Evolutionary conservation across 495 filamentous ascomycete genomes (phyloP).

Genomic region (Thozetella sp.): DNA sequence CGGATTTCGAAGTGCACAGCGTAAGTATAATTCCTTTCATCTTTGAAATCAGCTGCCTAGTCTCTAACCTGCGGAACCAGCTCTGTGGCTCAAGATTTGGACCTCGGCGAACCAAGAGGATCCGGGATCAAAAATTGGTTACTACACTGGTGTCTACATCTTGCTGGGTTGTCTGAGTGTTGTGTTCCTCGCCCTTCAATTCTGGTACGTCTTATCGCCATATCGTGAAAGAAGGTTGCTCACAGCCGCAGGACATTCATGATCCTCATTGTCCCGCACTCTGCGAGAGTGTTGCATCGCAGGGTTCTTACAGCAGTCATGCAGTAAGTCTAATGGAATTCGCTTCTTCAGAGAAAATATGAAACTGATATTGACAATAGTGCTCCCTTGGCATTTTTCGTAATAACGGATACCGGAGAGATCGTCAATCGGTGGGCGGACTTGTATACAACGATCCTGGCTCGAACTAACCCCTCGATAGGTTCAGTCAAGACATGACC

Average conservation of each 20-base stretch:
- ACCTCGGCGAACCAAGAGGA: background rate
- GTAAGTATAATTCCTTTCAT: no score
- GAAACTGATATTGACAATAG: background rate
- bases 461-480: background rate
- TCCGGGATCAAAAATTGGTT: conserved; percentile 6
- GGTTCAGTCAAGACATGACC: conserved; percentile 30
- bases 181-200: conserved; percentile 3
- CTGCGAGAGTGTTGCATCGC: conserved; percentile 5
- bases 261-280: conserved; percentile 10
- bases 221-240: background rate
- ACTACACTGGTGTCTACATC: conserved; percentile 10
- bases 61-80: no score
- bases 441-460: background rate
- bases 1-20: conserved; percentile 9
- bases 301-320: conserved; percentile 11
- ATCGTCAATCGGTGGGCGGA: conserved; percentile 14
- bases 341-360: background rate
- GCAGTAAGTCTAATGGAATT: background rate
- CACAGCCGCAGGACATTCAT: conserved; percentile 5
- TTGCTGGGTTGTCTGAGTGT: conserved; percentile 5
- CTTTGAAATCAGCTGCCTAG: background rate
- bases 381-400: conserved; percentile 20
- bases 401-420: conserved; percentile 16
- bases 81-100: conserved; percentile 15
- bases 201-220: conserved; percentile 4